phyloP scores from a whole-genome alignment of 192 early-diverging fungal species.

The Gigaspora rosea region DNA sequence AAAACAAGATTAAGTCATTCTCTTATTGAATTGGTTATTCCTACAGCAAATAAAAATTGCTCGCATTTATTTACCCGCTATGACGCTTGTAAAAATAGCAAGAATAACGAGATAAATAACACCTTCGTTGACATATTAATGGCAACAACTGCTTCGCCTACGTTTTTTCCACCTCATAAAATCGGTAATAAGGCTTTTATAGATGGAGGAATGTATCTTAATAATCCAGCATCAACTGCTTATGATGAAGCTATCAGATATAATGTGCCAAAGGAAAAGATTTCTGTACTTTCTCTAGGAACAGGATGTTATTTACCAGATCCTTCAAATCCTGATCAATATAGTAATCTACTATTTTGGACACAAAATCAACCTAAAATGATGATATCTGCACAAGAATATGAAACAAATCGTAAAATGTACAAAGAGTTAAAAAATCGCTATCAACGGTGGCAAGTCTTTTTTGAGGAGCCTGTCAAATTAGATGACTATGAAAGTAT shows the following conservation, averaged over 20 bases:
- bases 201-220: constrained; percentile 10
- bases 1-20: not conserved
- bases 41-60: not conserved
- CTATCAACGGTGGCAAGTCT: too few relatives aligned
- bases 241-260: not conserved
- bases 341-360: not conserved
- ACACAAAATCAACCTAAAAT: not conserved
- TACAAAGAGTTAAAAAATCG: too few relatives aligned
- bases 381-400: not conserved
- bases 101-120: not conserved
- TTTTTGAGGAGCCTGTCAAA: too few relatives aligned
- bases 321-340: not conserved
- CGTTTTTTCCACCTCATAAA: not conserved
- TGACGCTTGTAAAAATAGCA: not conserved
- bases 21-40: constrained; percentile 6
- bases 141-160: constrained; percentile 3
- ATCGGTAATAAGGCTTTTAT: not conserved
- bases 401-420: not conserved
- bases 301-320: not conserved
- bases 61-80: not conserved
- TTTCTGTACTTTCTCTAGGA: not conserved
- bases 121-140: not conserved
- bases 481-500: too few relatives aligned
- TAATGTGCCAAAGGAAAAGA: not conserved
- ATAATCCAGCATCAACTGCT: not conserved